Evolutionary conservation across 352 stramenopile species (phyloP).

Genomic region (Blastocystis sp.): DNA sequence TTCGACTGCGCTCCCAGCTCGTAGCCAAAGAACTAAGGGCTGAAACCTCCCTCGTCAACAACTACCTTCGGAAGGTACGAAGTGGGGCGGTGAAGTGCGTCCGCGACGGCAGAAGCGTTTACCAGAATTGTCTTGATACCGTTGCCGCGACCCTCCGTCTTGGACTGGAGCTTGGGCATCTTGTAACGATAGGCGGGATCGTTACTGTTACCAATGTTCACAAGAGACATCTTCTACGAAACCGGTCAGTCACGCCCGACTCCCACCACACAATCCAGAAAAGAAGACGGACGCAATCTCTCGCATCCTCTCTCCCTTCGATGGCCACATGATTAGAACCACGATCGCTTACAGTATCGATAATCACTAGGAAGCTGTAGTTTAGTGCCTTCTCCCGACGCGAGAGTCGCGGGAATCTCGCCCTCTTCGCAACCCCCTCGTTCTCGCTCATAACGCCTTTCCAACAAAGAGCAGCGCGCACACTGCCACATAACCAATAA

Average conservation of each 20-base stretch:
- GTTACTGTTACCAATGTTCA: constrained; percentile 71
- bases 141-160: constrained; percentile 97
- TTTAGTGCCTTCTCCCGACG: neutral
- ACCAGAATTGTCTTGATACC: constrained; percentile 98
- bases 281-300: neutral
- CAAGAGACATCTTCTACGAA: constrained; percentile 62
- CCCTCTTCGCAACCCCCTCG: too few relatives aligned
- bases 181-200: constrained; percentile 95
- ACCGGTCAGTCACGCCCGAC: neutral
- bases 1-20: constrained; percentile 96
- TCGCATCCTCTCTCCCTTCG: too few relatives aligned
- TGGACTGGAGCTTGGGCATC: constrained; percentile 90
- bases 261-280: neutral
- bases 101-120: constrained; percentile 91
- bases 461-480: neutral
- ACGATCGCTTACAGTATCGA: neutral
- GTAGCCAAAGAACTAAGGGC: constrained; percentile 89
- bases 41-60: neutral
- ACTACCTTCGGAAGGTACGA: constrained; percentile 68
- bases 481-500: constrained; percentile 1
- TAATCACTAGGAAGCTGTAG: neutral
- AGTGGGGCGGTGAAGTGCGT: constrained; percentile 83
- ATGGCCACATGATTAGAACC: too few relatives aligned
- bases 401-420: neutral
- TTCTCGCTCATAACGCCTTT: neutral